Conservation (phyloP, 805 yeast genomes). For the Yarrowia sp. region DNA sequence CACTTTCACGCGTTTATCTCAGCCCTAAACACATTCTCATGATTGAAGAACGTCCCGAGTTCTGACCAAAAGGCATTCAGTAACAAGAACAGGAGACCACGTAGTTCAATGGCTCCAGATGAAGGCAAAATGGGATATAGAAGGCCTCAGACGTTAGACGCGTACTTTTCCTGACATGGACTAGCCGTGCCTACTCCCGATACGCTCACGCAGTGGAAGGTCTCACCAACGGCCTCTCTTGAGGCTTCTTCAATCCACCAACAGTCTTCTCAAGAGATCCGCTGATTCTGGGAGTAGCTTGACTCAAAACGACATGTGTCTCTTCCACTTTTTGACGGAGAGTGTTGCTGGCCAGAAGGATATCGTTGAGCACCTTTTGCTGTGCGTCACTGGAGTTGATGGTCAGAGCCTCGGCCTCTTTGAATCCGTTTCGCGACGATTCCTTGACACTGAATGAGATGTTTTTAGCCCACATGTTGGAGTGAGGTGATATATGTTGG, state of each 20-base stretch:
- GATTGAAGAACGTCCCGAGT: too few species aligned
- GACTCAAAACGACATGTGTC: not conserved
- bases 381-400: not conserved
- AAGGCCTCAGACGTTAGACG: too few species aligned
- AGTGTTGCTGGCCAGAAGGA: conserved; percentile 18
- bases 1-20: too few species aligned
- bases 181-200: too few species aligned
- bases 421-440: conserved; percentile 5
- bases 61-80: too few species aligned
- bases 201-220: not conserved
- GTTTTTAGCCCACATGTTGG: conserved; percentile 11
- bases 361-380: conserved; percentile 15
- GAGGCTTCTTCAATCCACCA: not conserved
- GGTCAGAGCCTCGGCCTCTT: conserved; percentile 18
- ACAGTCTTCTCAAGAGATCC: conserved; percentile 17
- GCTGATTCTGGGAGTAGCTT: not conserved
- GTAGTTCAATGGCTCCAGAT: too few species aligned
- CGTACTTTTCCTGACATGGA: too few species aligned
- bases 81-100: too few species aligned
- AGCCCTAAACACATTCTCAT: too few species aligned
- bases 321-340: conserved; percentile 1
- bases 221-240: not conserved
- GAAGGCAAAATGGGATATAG: too few species aligned
- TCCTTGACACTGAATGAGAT: conserved; percentile 1
- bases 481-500: not conserved